Conservation (phyloP, 345 rosid species). For the Tarenaya hassleriana region DNA sequence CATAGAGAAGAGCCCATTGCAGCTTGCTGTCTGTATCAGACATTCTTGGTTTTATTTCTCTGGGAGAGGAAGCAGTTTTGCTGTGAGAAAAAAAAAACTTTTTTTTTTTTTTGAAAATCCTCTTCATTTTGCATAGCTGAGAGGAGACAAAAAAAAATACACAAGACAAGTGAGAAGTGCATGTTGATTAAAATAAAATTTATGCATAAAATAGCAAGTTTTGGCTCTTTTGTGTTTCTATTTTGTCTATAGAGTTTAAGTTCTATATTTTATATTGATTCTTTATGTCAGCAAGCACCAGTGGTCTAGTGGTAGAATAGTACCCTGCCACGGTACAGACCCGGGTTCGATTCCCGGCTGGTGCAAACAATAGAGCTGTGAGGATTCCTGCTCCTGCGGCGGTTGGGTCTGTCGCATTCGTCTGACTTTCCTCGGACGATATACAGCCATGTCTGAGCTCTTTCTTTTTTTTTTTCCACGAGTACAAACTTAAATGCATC, state of each 20-base stretch:
- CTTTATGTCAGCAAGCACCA: conserved; percentile 4
- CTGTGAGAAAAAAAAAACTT: conserved; percentile 8
- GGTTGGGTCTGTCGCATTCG: conserved; percentile 6
- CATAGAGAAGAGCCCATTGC: conserved; percentile 34
- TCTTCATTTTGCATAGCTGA: conserved; percentile 19
- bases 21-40: neutral
- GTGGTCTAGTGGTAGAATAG: conserved; percentile 34
- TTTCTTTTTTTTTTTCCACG: neutral
- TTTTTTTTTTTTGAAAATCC: conserved; percentile 24
- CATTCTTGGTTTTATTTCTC: conserved; percentile 21
- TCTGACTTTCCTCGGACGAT: neutral
- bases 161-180: no score
- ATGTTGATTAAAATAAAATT: no score
- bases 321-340: conserved; percentile 58
- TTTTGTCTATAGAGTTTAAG: neutral
- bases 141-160: conserved; percentile 4
- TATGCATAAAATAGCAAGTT: no score
- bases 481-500: no score
- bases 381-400: neutral
- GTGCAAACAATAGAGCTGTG: neutral
- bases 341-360: conserved; percentile 49
- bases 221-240: neutral
- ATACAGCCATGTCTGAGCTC: conserved; percentile 7
- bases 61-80: conserved; percentile 4
- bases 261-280: neutral